Evolutionary conservation across 2,329 filamentous ascomycete genomes (phyloP).

Genomic region (Phialophora verrucosa): DNA sequence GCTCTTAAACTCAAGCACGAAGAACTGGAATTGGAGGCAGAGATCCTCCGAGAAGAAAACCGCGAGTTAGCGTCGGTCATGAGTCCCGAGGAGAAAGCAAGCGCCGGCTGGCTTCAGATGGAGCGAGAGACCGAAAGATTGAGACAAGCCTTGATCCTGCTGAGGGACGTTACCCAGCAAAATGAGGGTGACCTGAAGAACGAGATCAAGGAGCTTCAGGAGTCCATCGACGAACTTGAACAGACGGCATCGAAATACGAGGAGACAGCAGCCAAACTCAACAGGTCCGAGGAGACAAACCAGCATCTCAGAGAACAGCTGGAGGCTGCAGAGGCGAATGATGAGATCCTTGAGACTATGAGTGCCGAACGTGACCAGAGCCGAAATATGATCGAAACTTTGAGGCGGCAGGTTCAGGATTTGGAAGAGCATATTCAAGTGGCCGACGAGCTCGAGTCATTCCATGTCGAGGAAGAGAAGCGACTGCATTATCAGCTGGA

Average conservation of each 20-base stretch:
- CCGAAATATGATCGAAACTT: constrained; percentile 33
- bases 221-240: constrained; percentile 72
- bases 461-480: constrained; percentile 73
- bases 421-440: constrained; percentile 89
- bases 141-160: constrained; percentile 78
- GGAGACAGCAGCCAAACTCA: constrained; percentile 72
- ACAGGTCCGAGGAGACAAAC: constrained; percentile 73
- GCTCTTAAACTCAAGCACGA: constrained; percentile 75
- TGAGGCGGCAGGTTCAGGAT: constrained; percentile 69
- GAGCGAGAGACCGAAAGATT: constrained; percentile 88
- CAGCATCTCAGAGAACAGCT: constrained; percentile 90
- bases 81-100: constrained; percentile 83
- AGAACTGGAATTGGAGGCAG: constrained; percentile 85
- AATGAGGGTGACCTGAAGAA: constrained; percentile 79
- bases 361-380: constrained; percentile 79
- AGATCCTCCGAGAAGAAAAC: constrained; percentile 86
- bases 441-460: constrained; percentile 91
- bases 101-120: constrained; percentile 87
- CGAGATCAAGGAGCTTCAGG: constrained; percentile 74
- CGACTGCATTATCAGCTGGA: constrained; percentile 94
- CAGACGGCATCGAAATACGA: constrained; percentile 72
- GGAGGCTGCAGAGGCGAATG: constrained; percentile 83
- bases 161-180: constrained; percentile 86
- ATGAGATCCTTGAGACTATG: constrained; percentile 92
- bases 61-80: constrained; percentile 81